Conservation (phyloP, 140 eudicot genomes). For the Senecio squalidus region DNA sequence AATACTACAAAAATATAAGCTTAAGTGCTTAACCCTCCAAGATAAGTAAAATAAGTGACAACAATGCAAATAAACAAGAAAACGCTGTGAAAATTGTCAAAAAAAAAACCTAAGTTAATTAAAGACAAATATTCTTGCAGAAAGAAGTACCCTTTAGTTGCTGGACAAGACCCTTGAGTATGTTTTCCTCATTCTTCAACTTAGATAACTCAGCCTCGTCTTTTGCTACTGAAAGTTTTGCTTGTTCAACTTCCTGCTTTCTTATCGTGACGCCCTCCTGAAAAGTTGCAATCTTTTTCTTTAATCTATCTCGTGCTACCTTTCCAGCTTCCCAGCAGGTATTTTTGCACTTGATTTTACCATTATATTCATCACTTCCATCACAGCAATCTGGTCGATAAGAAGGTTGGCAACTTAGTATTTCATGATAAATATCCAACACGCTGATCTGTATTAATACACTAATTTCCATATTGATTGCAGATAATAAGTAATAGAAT, state of each 20-base stretch:
- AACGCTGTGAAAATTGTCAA: background rate
- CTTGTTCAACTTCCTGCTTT: slow-evolving; percentile 66
- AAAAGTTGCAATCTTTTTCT: slow-evolving; percentile 71
- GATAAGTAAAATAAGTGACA: slow-evolving; percentile 1
- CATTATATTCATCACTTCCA: slow-evolving; percentile 97
- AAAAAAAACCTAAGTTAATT: background rate
- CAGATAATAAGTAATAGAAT: slow-evolving; percentile 7
- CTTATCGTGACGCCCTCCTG: slow-evolving; percentile 64
- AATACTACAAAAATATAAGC: slow-evolving; percentile 1
- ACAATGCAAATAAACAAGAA: slow-evolving; percentile 2
- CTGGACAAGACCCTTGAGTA: slow-evolving; percentile 79
- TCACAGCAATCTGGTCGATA: slow-evolving; percentile 86
- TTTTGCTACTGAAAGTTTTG: slow-evolving; percentile 53
- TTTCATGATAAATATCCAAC: background rate
- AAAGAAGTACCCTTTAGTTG: slow-evolving; percentile 73
- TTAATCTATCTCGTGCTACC: slow-evolving; percentile 83
- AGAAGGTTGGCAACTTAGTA: slow-evolving; percentile 12
- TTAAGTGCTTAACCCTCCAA: background rate
- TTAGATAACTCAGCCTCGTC: slow-evolving; percentile 84
- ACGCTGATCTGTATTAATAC: background rate
- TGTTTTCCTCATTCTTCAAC: slow-evolving; percentile 75
- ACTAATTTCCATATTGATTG: background rate
- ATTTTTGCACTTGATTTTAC: slow-evolving; percentile 68
- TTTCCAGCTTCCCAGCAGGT: slow-evolving; percentile 99
- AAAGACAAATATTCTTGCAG: background rate